Conservation (phyloP, 305 asterid species). For the Lippia alba region DNA sequence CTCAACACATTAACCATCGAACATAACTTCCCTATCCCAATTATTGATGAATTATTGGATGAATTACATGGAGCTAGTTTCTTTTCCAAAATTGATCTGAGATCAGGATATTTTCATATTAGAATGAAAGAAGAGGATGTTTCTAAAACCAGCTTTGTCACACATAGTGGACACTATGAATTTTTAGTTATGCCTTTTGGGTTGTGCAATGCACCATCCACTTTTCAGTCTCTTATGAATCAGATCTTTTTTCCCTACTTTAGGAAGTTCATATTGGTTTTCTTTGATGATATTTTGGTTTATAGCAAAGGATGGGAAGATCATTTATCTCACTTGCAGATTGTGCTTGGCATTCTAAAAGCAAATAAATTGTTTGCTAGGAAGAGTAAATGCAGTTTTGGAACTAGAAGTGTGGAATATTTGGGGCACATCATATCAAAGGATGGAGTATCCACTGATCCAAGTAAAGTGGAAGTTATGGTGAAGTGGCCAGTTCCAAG, state of each 20-base stretch:
- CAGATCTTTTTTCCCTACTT: background rate
- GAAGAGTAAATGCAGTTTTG: background rate
- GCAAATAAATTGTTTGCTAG: background rate
- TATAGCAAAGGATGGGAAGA: background rate
- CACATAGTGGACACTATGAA: background rate
- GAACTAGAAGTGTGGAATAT: background rate
- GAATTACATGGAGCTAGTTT: background rate
- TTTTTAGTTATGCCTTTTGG: conserved; percentile 9
- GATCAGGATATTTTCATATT: background rate
- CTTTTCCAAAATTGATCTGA: background rate
- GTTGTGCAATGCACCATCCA: background rate
- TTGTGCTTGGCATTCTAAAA: background rate
- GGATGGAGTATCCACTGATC: background rate
- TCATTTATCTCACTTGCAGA: background rate
- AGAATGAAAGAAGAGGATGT: no score
- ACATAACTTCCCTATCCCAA: background rate
- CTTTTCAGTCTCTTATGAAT: background rate
- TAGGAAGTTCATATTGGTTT: background rate
- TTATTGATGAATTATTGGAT: background rate
- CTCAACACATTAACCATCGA: background rate
- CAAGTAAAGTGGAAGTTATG: background rate
- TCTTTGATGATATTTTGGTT: conserved; percentile 21
- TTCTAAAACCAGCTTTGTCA: background rate
- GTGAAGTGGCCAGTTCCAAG: background rate
- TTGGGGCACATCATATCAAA: background rate